Base-by-base conservation (phyloP, 257 asterid species). In the Mentha longifolia region DNA sequence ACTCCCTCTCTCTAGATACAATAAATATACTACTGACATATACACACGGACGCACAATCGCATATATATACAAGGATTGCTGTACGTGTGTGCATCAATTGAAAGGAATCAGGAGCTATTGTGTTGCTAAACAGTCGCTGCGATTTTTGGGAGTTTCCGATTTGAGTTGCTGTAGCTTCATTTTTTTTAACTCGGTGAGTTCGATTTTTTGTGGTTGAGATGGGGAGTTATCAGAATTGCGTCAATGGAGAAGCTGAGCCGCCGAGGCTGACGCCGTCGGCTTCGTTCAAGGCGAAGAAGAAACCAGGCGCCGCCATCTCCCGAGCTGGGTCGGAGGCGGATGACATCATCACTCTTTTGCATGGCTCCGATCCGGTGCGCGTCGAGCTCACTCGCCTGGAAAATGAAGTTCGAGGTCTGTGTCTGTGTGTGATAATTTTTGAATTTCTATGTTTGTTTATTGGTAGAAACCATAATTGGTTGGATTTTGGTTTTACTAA, bases 291-390 rank as follows among this genome's bases (percentile, higher is more conserved):
- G 86, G 69, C 67, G 25, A 81, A 65, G 89, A 85, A 78, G 85
- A 86, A 84, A 64, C 78, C 81, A 17, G 46, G 66, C 10, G 55
- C 63, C 47, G 73, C 74, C 54, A 22, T 78, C 12, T 74, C 80
- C 9, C 75, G 87, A 59, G 78, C 82, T 66, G 87, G 77, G 69
- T 75, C 86, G 13, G 93, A 85, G 61, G 80, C 76, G 54, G 97
- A 89, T 73, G 92, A 87, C 81, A 7, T 87, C 68, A 59, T 89
- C 28, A 78, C 83, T 8, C 83, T 89, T 7, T 73, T 89, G 74
- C 96, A 89, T 75, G 96, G 96, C 75, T 92, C 96, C 57, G 95
- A 92, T 87, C 96, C 97, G 3, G 85, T 92, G 74, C 93, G 95
- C 63, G 77, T 89, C 55, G 95, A 89, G 82, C 96, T 92, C 79